Percentiles rank a stretch among this genome's conserved stretches.
Evolutionary conservation across 23 red algal species (phyloP).

Genomic region (Agarophyton chilense): DNA sequence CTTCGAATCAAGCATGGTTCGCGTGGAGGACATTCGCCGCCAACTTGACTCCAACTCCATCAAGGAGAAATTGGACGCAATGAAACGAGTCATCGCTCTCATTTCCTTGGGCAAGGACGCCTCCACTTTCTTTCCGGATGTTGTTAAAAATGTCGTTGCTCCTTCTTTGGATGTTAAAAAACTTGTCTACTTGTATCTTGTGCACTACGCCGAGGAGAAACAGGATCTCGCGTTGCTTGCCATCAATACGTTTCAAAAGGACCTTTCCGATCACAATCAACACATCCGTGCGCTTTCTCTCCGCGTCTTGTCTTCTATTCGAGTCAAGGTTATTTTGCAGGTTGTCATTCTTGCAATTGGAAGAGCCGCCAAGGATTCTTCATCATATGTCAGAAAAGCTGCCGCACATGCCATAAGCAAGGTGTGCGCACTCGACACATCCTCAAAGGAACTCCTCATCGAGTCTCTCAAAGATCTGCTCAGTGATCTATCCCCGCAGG

Average conservation of each 20-base stretch:
- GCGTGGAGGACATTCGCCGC: constrained; percentile 77
- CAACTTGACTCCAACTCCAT: constrained; percentile 68
- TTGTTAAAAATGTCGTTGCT: constrained; percentile 86
- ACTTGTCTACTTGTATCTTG: constrained; percentile 96
- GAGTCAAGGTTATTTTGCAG: constrained; percentile 81
- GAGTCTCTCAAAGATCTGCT: constrained; percentile 64
- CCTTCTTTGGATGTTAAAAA: constrained; percentile 82
- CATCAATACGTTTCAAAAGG: constrained; percentile 97
- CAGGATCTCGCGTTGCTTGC: constrained; percentile 88
- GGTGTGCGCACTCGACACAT: constrained; percentile 69
- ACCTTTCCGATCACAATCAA: constrained; percentile 84
- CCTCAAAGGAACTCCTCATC: constrained; percentile 75
- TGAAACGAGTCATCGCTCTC: constrained; percentile 91
- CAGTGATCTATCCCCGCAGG: constrained; percentile 64
- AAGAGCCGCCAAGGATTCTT: constrained; percentile 68
- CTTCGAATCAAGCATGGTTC: constrained; percentile 89
- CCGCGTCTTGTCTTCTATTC: constrained; percentile 86
- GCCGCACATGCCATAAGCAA: constrained; percentile 87
- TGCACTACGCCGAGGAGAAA: constrained; percentile 91
- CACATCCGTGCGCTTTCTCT: constrained; percentile 90
- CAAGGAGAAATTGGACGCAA: constrained; percentile 88
- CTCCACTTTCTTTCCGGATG: constrained; percentile 89
- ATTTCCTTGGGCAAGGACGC: constrained; percentile 89
- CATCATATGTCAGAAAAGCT: constrained; percentile 89
- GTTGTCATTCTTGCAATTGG: constrained; percentile 81